phyloP scores from a whole-genome alignment of 371 early-diverging fungal genomes.

The Apophysomyces trapeziformis region DNA sequence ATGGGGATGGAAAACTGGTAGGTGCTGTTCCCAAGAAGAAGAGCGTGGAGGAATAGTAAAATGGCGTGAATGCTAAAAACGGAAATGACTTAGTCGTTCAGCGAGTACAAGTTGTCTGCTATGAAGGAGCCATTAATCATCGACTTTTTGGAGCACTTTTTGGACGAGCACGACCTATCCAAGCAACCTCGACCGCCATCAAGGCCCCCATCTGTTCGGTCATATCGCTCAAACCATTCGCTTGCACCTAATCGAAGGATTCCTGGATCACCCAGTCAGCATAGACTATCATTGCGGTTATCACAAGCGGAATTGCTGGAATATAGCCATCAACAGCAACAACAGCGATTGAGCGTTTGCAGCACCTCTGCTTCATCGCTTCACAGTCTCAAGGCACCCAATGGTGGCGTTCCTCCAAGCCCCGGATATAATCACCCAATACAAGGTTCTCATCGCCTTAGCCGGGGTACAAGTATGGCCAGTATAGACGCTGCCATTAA shows the following conservation, averaged over 20 bases:
- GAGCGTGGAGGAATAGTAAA: background rate
- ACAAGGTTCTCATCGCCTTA: constrained; percentile 3
- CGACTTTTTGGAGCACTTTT: constrained; percentile 79
- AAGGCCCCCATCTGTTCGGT: constrained; percentile 54
- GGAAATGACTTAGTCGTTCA: constrained; percentile 58
- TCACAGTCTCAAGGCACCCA: constrained; percentile 28
- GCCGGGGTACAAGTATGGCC: constrained; percentile 8
- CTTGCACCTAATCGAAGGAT: constrained; percentile 19
- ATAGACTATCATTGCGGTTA: constrained; percentile 30
- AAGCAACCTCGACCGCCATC: constrained; percentile 49
- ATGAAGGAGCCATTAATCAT: constrained; percentile 85
- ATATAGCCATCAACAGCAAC: constrained; percentile 39
- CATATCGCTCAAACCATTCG: constrained; percentile 35
- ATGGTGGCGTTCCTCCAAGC: constrained; percentile 26
- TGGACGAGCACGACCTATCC: constrained; percentile 57
- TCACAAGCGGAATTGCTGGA: constrained; percentile 51
- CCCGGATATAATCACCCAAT: constrained; percentile 11
- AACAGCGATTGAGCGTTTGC: constrained; percentile 26
- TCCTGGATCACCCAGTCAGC: constrained; percentile 21
- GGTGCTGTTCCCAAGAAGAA: constrained; percentile 13
- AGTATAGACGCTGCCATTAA: constrained; percentile 8
- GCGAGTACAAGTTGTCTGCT: constrained; percentile 80
- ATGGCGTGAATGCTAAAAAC: background rate
- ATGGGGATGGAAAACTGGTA: constrained; percentile 81
- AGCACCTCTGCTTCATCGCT: constrained; percentile 29